Conservation (phyloP, 148 eudicot genomes). For the Tetragonia tetragonoides region DNA sequence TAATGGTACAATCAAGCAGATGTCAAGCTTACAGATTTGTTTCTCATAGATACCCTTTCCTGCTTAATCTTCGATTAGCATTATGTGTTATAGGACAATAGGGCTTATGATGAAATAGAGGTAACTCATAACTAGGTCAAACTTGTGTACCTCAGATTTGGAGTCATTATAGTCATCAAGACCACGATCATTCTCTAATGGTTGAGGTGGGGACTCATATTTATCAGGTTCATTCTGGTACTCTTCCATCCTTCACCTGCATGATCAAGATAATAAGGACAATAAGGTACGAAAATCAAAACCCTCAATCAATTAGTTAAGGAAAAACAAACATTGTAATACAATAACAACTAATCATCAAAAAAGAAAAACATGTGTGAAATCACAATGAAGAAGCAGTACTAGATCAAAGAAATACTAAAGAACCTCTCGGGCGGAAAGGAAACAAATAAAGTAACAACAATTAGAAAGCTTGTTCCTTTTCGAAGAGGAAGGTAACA, state of each 20-base stretch:
- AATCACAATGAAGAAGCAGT: too few species aligned
- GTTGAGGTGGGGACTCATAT: slow-evolving; percentile 38
- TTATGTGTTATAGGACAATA: not conserved
- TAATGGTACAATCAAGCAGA: too few species aligned
- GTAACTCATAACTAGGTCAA: not conserved
- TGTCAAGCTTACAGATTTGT: not conserved
- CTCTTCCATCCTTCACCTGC: slow-evolving; percentile 46
- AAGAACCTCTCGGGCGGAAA: too few species aligned
- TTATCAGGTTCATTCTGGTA: slow-evolving; percentile 44
- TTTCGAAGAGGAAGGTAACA: too few species aligned
- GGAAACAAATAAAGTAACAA: too few species aligned
- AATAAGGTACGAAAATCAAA: not conserved
- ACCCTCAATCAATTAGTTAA: not conserved
- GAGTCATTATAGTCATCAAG: slow-evolving; percentile 42
- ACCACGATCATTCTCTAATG: slow-evolving; percentile 33
- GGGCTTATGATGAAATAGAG: not conserved
- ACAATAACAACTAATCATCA: too few species aligned
- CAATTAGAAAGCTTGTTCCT: too few species aligned
- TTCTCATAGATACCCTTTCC: not conserved
- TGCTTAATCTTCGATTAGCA: not conserved
- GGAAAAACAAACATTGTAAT: too few species aligned
- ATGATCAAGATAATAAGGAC: not conserved
- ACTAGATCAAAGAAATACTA: too few species aligned
- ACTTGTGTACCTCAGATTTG: slow-evolving; percentile 44
- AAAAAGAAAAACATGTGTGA: too few species aligned